Conservation (phyloP, 2,329 filamentous ascomycete species). For the Trichophyton schoenleinii region DNA sequence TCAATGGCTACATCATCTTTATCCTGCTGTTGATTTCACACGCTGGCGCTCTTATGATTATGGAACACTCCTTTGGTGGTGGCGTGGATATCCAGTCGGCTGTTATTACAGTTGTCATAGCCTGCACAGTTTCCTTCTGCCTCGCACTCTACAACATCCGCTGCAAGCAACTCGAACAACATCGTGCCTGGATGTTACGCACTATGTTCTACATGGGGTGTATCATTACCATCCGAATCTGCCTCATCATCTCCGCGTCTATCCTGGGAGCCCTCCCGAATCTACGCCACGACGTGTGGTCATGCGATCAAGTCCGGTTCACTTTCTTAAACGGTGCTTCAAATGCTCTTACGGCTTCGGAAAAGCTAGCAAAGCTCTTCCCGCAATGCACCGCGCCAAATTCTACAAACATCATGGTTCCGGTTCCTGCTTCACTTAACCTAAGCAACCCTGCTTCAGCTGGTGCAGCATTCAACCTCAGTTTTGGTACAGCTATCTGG, state of each 20-base stretch:
- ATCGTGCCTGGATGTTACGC: slow-evolving; percentile 52
- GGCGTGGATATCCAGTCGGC: slow-evolving; percentile 39
- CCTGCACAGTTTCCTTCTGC: slow-evolving; percentile 12
- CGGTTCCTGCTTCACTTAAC: slow-evolving; percentile 11
- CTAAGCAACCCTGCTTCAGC: slow-evolving; percentile 16
- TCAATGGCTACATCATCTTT: slow-evolving; percentile 47
- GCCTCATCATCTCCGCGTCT: slow-evolving; percentile 30
- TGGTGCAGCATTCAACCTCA: slow-evolving; percentile 35
- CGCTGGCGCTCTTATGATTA: slow-evolving; percentile 43
- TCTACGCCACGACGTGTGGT: slow-evolving; percentile 24
- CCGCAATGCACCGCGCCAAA: slow-evolving; percentile 23
- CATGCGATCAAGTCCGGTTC: slow-evolving; percentile 41
- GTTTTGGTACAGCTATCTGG: slow-evolving; percentile 44
- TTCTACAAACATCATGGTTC: slow-evolving; percentile 18
- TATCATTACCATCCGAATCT: slow-evolving; percentile 20
- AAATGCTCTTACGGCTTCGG: neutral
- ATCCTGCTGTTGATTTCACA: slow-evolving; percentile 37
- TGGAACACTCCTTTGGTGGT: slow-evolving; percentile 43
- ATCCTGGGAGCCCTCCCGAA: slow-evolving; percentile 26
- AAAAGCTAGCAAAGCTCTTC: slow-evolving; percentile 2
- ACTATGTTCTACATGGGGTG: slow-evolving; percentile 35
- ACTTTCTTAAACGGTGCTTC: slow-evolving; percentile 21
- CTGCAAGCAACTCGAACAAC: slow-evolving; percentile 49
- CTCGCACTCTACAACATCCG: slow-evolving; percentile 46
- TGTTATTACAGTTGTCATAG: slow-evolving; percentile 17